These are phyloP conservation scores for Taphrina sp. DNA, from an alignment of 1,139 yeast species.

Conservation along the genomic window DNA sequence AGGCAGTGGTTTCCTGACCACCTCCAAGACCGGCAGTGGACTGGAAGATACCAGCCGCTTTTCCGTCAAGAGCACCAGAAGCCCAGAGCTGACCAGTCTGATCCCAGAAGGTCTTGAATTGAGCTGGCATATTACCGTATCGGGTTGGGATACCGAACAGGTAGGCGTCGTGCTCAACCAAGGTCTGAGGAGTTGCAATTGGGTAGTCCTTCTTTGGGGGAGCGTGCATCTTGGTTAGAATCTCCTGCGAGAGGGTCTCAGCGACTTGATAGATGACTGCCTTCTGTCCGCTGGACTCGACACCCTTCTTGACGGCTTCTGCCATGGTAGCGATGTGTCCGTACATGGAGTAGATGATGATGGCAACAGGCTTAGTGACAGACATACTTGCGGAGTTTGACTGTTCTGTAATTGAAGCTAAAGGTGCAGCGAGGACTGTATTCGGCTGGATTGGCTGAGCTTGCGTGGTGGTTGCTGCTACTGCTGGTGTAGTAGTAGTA, in stretches of 20 bases:
- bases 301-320: conserved; percentile 56
- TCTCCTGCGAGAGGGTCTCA: conserved; percentile 56
- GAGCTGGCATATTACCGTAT: conserved; percentile 62
- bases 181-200: conserved; percentile 52
- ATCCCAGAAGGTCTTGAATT: conserved; percentile 69
- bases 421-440: neutral
- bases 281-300: conserved; percentile 60
- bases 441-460: neutral
- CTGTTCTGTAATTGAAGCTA: neutral
- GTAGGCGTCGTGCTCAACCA: conserved; percentile 58
- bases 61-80: conserved; percentile 55
- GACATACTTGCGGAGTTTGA: too few relatives aligned
- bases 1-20: conserved; percentile 60
- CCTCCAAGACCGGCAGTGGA: conserved; percentile 62
- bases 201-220: conserved; percentile 56
- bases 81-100: conserved; percentile 69
- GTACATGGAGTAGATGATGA: conserved; percentile 74
- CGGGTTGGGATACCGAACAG: conserved; percentile 66
- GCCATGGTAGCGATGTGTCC: conserved; percentile 62
- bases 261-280: conserved; percentile 62
- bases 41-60: conserved; percentile 58
- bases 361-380: conserved; percentile 58
- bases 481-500: neutral
- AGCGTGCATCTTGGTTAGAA: conserved; percentile 53
- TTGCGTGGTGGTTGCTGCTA: neutral